These are phyloP conservation scores for Kuraishia cidri DNA, from an alignment of 805 yeast genomes.

Conservation along the genomic window DNA sequence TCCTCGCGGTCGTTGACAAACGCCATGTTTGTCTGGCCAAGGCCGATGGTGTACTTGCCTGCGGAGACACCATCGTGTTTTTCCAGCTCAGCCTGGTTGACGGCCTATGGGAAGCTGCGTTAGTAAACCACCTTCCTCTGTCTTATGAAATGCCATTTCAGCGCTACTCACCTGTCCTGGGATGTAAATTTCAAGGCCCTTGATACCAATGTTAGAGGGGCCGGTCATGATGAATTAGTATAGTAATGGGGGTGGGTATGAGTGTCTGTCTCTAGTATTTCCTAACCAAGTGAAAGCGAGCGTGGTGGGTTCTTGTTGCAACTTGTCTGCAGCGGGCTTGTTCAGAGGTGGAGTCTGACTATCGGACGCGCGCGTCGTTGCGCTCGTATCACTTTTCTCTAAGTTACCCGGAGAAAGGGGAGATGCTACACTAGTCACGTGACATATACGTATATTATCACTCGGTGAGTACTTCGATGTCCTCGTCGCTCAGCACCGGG, in stretches of 20 bases:
- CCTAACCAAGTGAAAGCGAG: too few species aligned
- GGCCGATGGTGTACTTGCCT: slow-evolving; percentile 97
- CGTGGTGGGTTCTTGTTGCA: too few species aligned
- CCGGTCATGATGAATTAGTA: slow-evolving; percentile 19
- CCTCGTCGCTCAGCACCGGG: too few species aligned
- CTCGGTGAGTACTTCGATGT: too few species aligned
- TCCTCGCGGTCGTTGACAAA: slow-evolving; percentile 97
- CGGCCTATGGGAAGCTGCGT: slow-evolving; percentile 31
- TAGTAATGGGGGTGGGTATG: not conserved
- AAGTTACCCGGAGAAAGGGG: too few species aligned
- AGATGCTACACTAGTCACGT: too few species aligned
- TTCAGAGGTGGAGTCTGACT: too few species aligned
- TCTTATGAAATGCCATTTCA: not conserved
- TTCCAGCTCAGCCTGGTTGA: slow-evolving; percentile 85
- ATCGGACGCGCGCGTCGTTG: too few species aligned
- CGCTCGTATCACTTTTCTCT: too few species aligned
- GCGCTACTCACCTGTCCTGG: slow-evolving; percentile 54
- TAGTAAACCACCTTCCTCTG: not conserved
- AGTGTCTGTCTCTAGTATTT: too few species aligned
- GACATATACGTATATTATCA: too few species aligned
- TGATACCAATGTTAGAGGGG: slow-evolving; percentile 90
- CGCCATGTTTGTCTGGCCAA: slow-evolving; percentile 98
- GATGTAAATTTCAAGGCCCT: slow-evolving; percentile 88
- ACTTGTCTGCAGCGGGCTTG: too few species aligned
- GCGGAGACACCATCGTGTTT: slow-evolving; percentile 74